Percentiles rank a stretch among this genome's conserved stretches.
Evolutionary conservation across 169 alveolate genomes (phyloP).

Genomic region (Plasmodium yoelii): DNA sequence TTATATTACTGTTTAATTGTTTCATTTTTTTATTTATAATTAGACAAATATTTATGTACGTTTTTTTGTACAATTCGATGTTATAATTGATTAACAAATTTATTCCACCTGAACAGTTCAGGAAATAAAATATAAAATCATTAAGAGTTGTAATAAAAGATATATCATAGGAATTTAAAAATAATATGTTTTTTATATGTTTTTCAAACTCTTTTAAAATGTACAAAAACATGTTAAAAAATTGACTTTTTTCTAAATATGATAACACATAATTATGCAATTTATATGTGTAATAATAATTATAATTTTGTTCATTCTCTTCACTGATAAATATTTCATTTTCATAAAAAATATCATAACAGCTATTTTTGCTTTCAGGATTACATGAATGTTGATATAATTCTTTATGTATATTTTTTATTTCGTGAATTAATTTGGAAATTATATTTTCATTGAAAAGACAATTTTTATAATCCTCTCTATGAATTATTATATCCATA

Average conservation of each 20-base stretch:
- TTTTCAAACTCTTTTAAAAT: slow-evolving; percentile 74
- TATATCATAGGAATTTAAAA: slow-evolving; percentile 72
- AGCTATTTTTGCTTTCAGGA: slow-evolving; percentile 72
- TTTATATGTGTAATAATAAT: slow-evolving; percentile 44
- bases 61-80: slow-evolving; percentile 29
- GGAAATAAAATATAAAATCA: slow-evolving; percentile 67
- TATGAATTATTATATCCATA: slow-evolving; percentile 26
- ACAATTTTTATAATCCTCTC: slow-evolving; percentile 10
- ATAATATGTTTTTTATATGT: slow-evolving; percentile 43
- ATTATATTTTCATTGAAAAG: slow-evolving; percentile 22
- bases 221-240: slow-evolving; percentile 51
- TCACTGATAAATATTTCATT: slow-evolving; percentile 68
- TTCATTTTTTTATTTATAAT: slow-evolving; percentile 74
- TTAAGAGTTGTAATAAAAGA: slow-evolving; percentile 65
- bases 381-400: slow-evolving; percentile 72
- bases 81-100: slow-evolving; percentile 48
- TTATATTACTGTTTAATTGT: slow-evolving; percentile 31
- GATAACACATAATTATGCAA: slow-evolving; percentile 70
- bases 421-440: slow-evolving; percentile 21
- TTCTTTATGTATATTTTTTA: slow-evolving; percentile 72
- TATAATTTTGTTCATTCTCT: slow-evolving; percentile 27
- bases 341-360: slow-evolving; percentile 62
- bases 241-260: slow-evolving; percentile 45
- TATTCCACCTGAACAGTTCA: slow-evolving; percentile 78
- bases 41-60: slow-evolving; percentile 66